A percentile compares a stretch with the other conserved stretches of the same genome.
These are phyloP conservation scores for Salix exigua DNA, from an alignment of 345 rosid species.

Conservation along the genomic window DNA sequence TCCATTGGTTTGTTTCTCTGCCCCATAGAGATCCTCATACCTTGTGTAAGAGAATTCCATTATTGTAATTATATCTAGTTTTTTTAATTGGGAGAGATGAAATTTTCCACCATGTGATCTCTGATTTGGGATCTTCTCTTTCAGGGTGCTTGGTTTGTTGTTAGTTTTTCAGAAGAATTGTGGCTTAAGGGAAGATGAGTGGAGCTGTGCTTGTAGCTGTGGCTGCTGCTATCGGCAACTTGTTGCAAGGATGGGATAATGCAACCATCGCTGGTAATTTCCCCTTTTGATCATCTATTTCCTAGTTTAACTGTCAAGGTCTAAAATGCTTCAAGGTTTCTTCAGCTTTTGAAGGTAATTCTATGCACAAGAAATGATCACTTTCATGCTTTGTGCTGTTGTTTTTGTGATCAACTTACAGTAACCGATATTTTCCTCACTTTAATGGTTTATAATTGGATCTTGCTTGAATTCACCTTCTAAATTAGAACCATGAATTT, in stretches of 20 bases:
- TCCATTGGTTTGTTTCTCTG: constrained; percentile 6
- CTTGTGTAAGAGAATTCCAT: not conserved
- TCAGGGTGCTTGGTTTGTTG: constrained; percentile 31
- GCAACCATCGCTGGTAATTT: constrained; percentile 90
- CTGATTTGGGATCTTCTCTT: constrained; percentile 10
- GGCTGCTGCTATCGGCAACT: constrained; percentile 87
- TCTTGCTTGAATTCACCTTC: not conserved
- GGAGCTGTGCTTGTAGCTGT: constrained; percentile 88
- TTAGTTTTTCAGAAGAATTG: constrained; percentile 15
- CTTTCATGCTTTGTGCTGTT: not conserved
- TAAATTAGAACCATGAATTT: not conserved
- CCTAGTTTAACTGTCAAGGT: not conserved
- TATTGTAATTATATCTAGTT: not conserved
- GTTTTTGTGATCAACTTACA: not conserved
- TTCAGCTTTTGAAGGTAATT: not conserved
- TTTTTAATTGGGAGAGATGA: constrained; percentile 17
- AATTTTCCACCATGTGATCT: constrained; percentile 23
- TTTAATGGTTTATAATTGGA: not conserved
- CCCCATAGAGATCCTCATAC: not conserved
- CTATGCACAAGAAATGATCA: not conserved
- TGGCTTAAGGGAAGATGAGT: constrained; percentile 46
- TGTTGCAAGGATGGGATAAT: constrained; percentile 99
- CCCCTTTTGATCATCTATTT: not conserved
- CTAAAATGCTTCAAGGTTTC: not conserved
- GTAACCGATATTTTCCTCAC: not conserved